Base-by-base conservation (phyloP, 139 green algal species). In the Diplosphaera chodatii region DNA sequence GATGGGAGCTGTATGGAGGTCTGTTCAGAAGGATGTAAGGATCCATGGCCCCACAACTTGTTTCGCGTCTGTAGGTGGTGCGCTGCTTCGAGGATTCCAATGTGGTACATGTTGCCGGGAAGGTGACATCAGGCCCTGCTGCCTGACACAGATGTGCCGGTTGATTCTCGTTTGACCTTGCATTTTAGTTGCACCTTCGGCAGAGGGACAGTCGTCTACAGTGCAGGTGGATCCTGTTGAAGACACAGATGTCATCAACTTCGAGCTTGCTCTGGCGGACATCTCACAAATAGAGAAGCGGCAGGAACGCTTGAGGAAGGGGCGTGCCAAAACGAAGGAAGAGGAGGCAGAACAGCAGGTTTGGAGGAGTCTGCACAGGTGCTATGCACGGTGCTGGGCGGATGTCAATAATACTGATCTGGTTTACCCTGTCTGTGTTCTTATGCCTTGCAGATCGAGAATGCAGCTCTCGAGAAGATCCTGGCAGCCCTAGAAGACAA, bases 41-140 rank as follows among this genome's bases (percentile, higher is more conserved):
- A 48, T 48, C 8, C 37, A 48, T 48, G 37, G 48, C n/a, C n/a
- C n/a, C n/a, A n/a, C n/a, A n/a, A n/a, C n/a, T n/a, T n/a, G n/a
- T n/a, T n/a, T n/a, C n/a, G n/a, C n/a, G n/a, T n/a, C 2, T 27
- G 66, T 88, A 98, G 88, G 92, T 98, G 25, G 94, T 98, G 23
- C 85, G 95, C 2, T 98, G 95, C 72, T 99, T 99, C 82, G 92
- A 98, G 74, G 90, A 98, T 71, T 83, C 90, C 37, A 86, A 99
- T 75, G 88, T 98, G 32, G 85, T 97, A 10, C 95, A 98, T 70
- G 94, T 98, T 30, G 81, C 86, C 1, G 93, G 93, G 41, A 89
- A 88, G 70, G 87, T 96, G 23, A 41, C 10, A 48, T 8, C 8
- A 13, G 37, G 13, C 8, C 13, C 13, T 8, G 37, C 37, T 48